Conservation (phyloP, 257 asterid species). For the Nicotiana benthamiana region DNA sequence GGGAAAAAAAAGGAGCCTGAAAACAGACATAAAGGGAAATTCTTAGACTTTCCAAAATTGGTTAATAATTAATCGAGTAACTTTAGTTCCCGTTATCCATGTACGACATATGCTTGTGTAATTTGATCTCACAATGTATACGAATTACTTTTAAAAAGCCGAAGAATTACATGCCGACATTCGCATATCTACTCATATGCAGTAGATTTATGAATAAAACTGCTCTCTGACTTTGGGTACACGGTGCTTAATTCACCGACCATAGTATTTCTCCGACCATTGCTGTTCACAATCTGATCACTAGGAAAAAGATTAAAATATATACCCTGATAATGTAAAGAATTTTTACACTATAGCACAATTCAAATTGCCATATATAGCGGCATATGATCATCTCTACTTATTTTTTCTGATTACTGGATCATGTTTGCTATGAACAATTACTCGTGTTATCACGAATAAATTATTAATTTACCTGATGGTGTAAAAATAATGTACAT, state of each 20-base stretch:
- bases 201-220: background rate
- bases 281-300: background rate
- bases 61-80: background rate
- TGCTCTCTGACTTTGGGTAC: background rate
- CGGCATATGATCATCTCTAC: too few species aligned
- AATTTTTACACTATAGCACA: too few species aligned
- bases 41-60: background rate
- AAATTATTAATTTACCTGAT: too few species aligned
- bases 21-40: background rate
- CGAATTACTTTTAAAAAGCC: background rate
- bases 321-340: too few species aligned
- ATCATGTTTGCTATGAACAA: too few species aligned
- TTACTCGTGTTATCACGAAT: too few species aligned
- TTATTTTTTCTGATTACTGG: background rate
- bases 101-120: background rate
- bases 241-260: background rate
- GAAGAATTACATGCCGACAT: background rate
- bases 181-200: background rate
- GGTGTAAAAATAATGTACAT: too few species aligned
- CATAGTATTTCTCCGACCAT: background rate
- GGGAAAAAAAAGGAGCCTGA: background rate
- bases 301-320: background rate
- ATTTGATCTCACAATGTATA: too few species aligned
- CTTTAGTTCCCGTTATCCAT: background rate
- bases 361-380: background rate